Evolutionary conservation across 306 rosid species (phyloP).

Genomic region (Boehmeria nivea): DNA sequence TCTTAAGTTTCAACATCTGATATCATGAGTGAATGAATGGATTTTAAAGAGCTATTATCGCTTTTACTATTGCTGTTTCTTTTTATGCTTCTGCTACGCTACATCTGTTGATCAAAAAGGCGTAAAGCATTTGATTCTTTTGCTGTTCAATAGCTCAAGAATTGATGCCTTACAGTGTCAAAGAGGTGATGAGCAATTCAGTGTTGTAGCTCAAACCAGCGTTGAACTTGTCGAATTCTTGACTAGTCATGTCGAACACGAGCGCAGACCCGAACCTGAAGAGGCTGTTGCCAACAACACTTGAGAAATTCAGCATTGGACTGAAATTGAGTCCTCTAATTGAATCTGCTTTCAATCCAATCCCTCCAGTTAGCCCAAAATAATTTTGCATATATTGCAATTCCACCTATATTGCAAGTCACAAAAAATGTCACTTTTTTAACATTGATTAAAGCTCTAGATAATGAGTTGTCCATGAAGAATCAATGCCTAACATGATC

Average conservation of each 20-base stretch:
- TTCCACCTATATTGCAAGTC: constrained; percentile 42
- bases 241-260: constrained; percentile 38
- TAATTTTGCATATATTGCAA: constrained; percentile 40
- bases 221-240: constrained; percentile 35
- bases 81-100: too few species aligned
- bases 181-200: constrained; percentile 43
- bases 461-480: too few species aligned
- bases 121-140: too few species aligned
- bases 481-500: not conserved
- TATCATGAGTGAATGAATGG: too few species aligned
- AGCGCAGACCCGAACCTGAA: constrained; percentile 47
- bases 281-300: constrained; percentile 41
- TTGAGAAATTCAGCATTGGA: constrained; percentile 38
- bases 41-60: too few species aligned
- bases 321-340: constrained; percentile 28
- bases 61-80: too few species aligned
- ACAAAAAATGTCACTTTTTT: not conserved
- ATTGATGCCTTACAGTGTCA: constrained; percentile 48
- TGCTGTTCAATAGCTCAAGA: constrained; percentile 12
- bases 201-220: constrained; percentile 48
- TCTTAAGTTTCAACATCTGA: too few species aligned
- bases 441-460: too few species aligned
- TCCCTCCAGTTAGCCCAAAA: constrained; percentile 51
- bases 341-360: constrained; percentile 40
- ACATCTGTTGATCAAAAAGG: too few species aligned